These are phyloP conservation scores for Populus hybrid DNA, from an alignment of 441 rosid species.

Conservation along the genomic window DNA sequence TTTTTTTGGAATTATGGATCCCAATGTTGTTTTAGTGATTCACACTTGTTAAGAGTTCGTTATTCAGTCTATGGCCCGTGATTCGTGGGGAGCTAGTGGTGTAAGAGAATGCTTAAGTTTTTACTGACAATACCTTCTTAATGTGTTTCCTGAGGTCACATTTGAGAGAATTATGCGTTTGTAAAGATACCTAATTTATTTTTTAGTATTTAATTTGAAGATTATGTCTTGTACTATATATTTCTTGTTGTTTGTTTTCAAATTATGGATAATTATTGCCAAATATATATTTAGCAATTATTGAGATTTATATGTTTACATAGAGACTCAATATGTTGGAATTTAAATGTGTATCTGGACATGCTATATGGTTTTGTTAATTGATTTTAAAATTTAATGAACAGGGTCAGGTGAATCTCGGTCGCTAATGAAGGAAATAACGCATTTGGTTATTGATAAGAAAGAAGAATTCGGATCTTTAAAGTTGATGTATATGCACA, in stretches of 20 bases:
- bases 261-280: not conserved
- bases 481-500: constrained; percentile 55
- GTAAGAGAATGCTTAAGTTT: not conserved
- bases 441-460: constrained; percentile 30
- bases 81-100: not conserved
- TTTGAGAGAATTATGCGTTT: not conserved
- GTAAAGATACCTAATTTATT: not conserved
- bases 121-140: not conserved
- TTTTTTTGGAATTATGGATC: not conserved
- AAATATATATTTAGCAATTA: not conserved
- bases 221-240: not conserved
- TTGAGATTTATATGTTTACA: not conserved
- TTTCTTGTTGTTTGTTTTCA: not conserved
- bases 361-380: not conserved
- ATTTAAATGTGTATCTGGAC: not conserved
- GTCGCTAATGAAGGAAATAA: constrained; percentile 62
- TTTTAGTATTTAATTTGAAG: not conserved
- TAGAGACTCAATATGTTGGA: not conserved
- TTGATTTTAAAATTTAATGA: not conserved
- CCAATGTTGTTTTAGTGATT: not conserved
- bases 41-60: not conserved
- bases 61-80: not conserved
- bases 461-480: constrained; percentile 44
- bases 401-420: constrained; percentile 95
- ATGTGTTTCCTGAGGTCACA: not conserved